Conservation (phyloP, 495 filamentous ascomycete species). For the Sordaria brevicollis region DNA sequence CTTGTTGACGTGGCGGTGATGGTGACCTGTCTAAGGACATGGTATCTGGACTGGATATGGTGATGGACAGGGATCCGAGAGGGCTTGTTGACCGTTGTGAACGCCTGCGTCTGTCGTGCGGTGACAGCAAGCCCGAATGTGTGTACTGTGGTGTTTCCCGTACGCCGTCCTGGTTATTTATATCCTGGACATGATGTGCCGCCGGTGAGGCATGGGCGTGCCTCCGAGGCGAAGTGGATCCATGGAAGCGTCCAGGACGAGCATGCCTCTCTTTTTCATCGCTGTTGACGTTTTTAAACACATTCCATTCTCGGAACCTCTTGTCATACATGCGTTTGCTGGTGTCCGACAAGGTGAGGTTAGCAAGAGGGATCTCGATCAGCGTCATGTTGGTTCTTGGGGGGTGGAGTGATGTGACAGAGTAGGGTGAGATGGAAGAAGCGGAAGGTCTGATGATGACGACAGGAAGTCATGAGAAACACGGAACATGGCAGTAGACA, state of each 20-base stretch:
- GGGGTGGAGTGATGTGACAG: not conserved
- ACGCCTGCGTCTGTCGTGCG: not conserved
- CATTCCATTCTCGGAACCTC: constrained; percentile 24
- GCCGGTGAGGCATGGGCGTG: constrained; percentile 3
- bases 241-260: not conserved
- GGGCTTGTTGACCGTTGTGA: not conserved
- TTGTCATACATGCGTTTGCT: constrained; percentile 30
- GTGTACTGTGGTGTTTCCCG: not conserved
- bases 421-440: not conserved
- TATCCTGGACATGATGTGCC: constrained; percentile 2
- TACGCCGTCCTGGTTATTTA: constrained; percentile 16
- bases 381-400: constrained; percentile 10
- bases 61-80: not conserved
- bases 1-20: not conserved
- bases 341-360: not conserved
- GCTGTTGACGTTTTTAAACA: constrained; percentile 25
- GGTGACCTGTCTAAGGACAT: not conserved
- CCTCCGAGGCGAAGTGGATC: constrained; percentile 3
- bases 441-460: not conserved
- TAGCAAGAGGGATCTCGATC: constrained; percentile 10
- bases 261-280: constrained; percentile 11
- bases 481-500: not conserved
- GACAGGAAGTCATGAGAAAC: not conserved
- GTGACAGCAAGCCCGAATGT: not conserved
- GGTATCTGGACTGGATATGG: not conserved